Conservation (phyloP, 2,329 filamentous ascomycete genomes). For the Apiospora arundinis region DNA sequence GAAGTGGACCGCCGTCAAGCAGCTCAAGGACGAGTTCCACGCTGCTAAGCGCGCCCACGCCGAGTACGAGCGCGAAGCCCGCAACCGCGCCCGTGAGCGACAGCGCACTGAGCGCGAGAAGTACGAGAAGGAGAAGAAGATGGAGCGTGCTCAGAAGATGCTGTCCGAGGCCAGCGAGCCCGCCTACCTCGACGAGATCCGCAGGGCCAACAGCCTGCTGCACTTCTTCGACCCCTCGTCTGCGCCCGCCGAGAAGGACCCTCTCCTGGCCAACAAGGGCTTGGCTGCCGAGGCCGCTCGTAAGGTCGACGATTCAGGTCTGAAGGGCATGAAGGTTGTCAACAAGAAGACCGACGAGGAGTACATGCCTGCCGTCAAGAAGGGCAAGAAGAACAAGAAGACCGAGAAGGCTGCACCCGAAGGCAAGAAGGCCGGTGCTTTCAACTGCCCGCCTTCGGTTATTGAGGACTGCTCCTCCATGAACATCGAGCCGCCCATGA, state of each 20-base stretch:
- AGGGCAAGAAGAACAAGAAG: slow-evolving; percentile 89
- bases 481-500: slow-evolving; percentile 87
- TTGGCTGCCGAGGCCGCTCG: slow-evolving; percentile 81
- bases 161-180: slow-evolving; percentile 83
- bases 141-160: slow-evolving; percentile 76
- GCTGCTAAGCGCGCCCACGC: slow-evolving; percentile 80
- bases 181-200: slow-evolving; percentile 92
- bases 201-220: slow-evolving; percentile 85
- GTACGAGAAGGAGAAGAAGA: slow-evolving; percentile 73
- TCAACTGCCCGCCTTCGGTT: slow-evolving; percentile 88
- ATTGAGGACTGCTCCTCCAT: slow-evolving; percentile 89
- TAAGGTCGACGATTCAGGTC: slow-evolving; percentile 80
- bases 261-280: slow-evolving; percentile 69
- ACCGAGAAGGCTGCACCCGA: slow-evolving; percentile 57
- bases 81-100: slow-evolving; percentile 77
- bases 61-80: slow-evolving; percentile 83
- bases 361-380: slow-evolving; percentile 81
- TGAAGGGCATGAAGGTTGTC: slow-evolving; percentile 84
- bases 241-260: slow-evolving; percentile 67
- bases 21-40: slow-evolving; percentile 90
- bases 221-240: slow-evolving; percentile 86
- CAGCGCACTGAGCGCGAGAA: slow-evolving; percentile 81
- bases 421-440: slow-evolving; percentile 53
- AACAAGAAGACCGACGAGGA: slow-evolving; percentile 92
- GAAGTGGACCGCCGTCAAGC: slow-evolving; percentile 81